phyloP scores from a whole-genome alignment of 2,329 filamentous ascomycete species.

The Cryphonectria carpinicola region DNA sequence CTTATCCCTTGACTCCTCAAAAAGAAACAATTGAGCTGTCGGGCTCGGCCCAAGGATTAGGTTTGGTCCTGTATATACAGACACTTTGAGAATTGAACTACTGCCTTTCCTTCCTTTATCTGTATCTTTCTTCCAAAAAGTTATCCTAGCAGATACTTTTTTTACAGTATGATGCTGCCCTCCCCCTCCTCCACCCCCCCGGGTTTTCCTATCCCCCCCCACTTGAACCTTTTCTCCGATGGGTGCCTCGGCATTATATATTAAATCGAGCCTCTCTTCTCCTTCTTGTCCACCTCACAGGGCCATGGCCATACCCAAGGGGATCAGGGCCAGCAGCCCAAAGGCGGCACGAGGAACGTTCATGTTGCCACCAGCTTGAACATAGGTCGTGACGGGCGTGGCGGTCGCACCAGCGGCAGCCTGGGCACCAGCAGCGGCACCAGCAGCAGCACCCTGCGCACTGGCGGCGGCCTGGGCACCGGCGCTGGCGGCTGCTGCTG shows the following conservation, averaged over 20 bases:
- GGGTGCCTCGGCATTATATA: background rate
- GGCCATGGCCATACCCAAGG: background rate
- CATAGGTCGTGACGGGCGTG: constrained; percentile 2
- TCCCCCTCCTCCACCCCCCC: background rate
- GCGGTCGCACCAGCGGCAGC: background rate
- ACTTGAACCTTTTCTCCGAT: background rate
- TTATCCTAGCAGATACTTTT: background rate
- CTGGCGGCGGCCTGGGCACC: background rate
- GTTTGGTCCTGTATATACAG: constrained; percentile 4
- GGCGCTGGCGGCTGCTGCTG: background rate
- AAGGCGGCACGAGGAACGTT: background rate
- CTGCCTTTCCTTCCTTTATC: background rate
- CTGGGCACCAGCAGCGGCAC: background rate
- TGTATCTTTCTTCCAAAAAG: background rate
- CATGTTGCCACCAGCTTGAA: constrained; percentile 2
- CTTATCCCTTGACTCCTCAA: constrained; percentile 1
- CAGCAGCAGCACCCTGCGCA: background rate
- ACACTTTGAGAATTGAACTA: background rate
- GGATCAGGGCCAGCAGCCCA: constrained; percentile 1
- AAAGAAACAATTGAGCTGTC: background rate
- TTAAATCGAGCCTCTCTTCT: background rate
- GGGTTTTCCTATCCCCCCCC: background rate
- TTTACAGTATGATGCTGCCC: background rate
- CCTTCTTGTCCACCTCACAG: background rate
- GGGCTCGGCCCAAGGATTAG: constrained; percentile 1